phyloP scores from a whole-genome alignment of 306 rosid species.

The Ceratonia siliqua region DNA sequence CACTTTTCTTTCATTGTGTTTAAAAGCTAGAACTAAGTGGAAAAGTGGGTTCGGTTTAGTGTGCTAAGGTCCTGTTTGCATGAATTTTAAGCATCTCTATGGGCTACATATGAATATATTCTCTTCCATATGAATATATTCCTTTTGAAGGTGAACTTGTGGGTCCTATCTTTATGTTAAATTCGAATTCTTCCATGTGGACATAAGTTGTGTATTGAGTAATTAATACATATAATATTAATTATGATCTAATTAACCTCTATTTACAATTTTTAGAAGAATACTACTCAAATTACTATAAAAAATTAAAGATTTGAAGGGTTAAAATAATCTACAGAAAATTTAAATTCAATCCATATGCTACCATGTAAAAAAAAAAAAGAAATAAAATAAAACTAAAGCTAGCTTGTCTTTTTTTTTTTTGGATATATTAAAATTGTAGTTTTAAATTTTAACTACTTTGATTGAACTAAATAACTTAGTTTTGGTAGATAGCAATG shows the following conservation, averaged over 20 bases:
- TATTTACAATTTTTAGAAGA: too few relatives aligned
- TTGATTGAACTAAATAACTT: too few relatives aligned
- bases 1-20: constrained; percentile 55
- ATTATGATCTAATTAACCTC: neutral
- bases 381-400: too few relatives aligned
- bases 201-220: neutral
- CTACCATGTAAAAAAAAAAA: too few relatives aligned
- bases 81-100: constrained; percentile 94
- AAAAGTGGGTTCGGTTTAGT: constrained; percentile 63
- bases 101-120: constrained; percentile 70
- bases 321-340: too few relatives aligned
- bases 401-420: too few relatives aligned
- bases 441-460: too few relatives aligned
- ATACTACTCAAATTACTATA: too few relatives aligned
- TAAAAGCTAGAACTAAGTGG: constrained; percentile 47
- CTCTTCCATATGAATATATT: constrained; percentile 89
- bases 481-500: neutral
- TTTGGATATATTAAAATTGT: too few relatives aligned
- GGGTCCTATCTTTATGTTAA: constrained; percentile 65
- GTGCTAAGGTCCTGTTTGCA: constrained; percentile 85
- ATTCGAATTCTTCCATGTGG: constrained; percentile 37
- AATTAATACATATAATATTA: neutral
- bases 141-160: constrained; percentile 54
- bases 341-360: too few relatives aligned
- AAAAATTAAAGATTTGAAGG: too few relatives aligned